Conservation (phyloP, 148 eudicot genomes). For the Rhododendron molle region DNA sequence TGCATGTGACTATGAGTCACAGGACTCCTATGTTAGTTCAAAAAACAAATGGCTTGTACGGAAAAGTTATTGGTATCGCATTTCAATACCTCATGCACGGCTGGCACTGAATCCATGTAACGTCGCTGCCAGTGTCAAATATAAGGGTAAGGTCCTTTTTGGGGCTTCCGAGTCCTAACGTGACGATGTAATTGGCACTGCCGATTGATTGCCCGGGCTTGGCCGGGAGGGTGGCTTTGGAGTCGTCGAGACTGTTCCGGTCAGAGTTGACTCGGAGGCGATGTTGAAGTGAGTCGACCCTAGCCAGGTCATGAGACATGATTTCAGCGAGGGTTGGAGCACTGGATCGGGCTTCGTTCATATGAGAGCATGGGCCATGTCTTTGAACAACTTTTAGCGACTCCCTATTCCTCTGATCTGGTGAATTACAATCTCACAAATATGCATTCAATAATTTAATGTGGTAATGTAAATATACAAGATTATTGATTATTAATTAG, state of each 20-base stretch:
- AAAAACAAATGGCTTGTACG: background rate
- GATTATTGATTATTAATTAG: too few species aligned
- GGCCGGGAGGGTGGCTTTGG: conserved; percentile 40
- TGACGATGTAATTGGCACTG: conserved; percentile 55
- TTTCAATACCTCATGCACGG: conserved; percentile 35
- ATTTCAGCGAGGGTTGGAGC: conserved; percentile 31
- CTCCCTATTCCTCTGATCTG: conserved; percentile 20
- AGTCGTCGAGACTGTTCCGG: background rate
- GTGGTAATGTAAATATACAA: too few species aligned
- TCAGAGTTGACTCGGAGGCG: conserved; percentile 19
- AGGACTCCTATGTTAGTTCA: background rate
- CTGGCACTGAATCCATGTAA: conserved; percentile 51
- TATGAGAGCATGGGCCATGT: conserved; percentile 58
- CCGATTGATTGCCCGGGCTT: conserved; percentile 51
- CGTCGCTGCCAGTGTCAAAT: conserved; percentile 59
- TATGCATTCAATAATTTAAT: background rate
- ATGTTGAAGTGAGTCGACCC: conserved; percentile 52
- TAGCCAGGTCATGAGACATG: conserved; percentile 42
- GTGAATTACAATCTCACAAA: background rate
- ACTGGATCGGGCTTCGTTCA: conserved; percentile 9
- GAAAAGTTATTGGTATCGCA: too few species aligned
- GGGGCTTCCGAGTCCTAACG: conserved; percentile 50
- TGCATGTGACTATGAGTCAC: background rate
- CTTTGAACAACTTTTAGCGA: conserved; percentile 52
- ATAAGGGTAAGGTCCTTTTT: conserved; percentile 46